phyloP scores from a whole-genome alignment of 331 rosid genomes.

The Erythrophleum ivorense region DNA sequence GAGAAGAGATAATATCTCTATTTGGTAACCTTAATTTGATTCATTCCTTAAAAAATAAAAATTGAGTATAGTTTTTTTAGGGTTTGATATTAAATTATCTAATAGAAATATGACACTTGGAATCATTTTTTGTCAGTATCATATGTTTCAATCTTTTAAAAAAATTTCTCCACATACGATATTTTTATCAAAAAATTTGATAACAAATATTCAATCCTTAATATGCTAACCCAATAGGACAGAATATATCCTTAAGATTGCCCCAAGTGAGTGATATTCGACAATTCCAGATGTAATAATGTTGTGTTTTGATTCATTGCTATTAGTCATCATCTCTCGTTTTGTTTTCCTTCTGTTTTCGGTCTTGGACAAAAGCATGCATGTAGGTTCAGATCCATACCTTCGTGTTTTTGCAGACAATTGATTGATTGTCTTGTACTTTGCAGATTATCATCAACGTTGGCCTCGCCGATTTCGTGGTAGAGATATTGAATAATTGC shows the following conservation, averaged over 20 bases:
- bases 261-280: not conserved
- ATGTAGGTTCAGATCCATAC: no score
- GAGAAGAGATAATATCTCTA: not conserved
- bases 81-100: not conserved
- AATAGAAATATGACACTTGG: not conserved
- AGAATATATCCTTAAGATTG: not conserved
- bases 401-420: not conserved
- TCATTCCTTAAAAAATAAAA: not conserved
- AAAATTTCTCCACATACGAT: no score
- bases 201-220: not conserved
- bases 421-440: not conserved
- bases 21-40: not conserved
- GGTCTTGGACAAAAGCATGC: no score
- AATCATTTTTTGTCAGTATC: not conserved
- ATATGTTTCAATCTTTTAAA: not conserved
- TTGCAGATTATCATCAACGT: conserved; percentile 51
- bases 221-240: not conserved
- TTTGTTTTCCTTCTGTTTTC: not conserved
- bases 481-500: conserved; percentile 38
- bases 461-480: conserved; percentile 48
- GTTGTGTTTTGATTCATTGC: not conserved
- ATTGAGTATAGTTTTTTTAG: not conserved
- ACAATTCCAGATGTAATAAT: no score
- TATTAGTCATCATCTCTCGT: conserved; percentile 6
- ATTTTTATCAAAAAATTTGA: no score